Percentiles rank a stretch among this genome's conserved stretches.
Evolutionary conservation across 1,284 basidiomycete genomes (phyloP).

Genomic region (Puccinia polysora): DNA sequence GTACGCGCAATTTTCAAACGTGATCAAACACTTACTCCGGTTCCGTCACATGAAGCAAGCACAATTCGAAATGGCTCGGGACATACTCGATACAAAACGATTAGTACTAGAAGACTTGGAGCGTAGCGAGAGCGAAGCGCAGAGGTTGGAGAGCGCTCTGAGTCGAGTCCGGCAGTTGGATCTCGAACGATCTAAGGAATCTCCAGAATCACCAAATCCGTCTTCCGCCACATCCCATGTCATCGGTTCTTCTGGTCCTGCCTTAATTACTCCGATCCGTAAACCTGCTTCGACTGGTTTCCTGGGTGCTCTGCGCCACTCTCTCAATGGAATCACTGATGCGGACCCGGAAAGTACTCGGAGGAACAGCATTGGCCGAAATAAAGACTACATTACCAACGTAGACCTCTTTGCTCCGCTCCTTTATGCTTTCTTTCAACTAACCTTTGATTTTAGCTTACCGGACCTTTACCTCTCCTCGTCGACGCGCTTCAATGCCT

Average conservation of each 20-base stretch:
- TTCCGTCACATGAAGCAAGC: conserved; percentile 98
- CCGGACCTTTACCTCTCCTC: neutral
- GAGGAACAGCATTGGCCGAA: conserved; percentile 85
- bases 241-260: conserved; percentile 43
- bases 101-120: conserved; percentile 85
- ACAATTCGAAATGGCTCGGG: conserved; percentile 94
- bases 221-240: conserved; percentile 30
- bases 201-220: neutral
- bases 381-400: conserved; percentile 86
- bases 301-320: conserved; percentile 85
- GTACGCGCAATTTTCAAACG: conserved; percentile 87
- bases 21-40: conserved; percentile 86
- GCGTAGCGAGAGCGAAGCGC: conserved; percentile 83
- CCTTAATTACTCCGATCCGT: conserved; percentile 43
- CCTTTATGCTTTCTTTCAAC: neutral
- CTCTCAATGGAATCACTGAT: conserved; percentile 95
- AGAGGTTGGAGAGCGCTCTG: conserved; percentile 80
- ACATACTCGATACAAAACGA: conserved; percentile 77
- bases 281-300: conserved; percentile 59
- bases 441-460: neutral
- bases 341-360: conserved; percentile 93
- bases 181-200: conserved; percentile 43
- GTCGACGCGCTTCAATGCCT: conserved; percentile 38
- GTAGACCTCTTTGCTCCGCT: conserved; percentile 58
- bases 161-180: conserved; percentile 49